Conservation (phyloP, 2,329 filamentous ascomycete species). For the Hypoxylon sp. region DNA sequence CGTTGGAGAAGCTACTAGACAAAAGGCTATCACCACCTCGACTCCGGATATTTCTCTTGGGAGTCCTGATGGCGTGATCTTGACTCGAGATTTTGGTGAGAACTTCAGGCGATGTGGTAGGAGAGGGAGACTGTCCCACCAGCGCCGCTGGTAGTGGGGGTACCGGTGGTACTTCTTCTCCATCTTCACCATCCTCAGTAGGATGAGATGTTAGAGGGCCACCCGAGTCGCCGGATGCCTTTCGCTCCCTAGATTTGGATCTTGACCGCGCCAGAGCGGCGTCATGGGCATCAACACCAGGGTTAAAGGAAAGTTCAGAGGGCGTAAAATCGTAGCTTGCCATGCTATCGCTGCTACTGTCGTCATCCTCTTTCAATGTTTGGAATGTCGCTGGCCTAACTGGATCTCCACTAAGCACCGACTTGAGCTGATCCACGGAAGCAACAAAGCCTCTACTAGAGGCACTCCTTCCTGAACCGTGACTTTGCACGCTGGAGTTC, state of each 20-base stretch:
- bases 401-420: constrained; percentile 64
- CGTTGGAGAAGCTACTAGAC: constrained; percentile 37
- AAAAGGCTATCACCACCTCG: constrained; percentile 44
- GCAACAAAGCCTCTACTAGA: constrained; percentile 62
- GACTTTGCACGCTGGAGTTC: constrained; percentile 64
- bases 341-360: constrained; percentile 73
- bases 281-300: constrained; percentile 46
- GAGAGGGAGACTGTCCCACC: constrained; percentile 37
- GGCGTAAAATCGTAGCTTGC: constrained; percentile 73
- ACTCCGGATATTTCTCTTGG: constrained; percentile 42
- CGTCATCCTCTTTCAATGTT: constrained; percentile 53
- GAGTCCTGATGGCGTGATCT: constrained; percentile 47
- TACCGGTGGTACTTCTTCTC: constrained; percentile 61
- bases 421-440: constrained; percentile 71
- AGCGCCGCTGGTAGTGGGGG: constrained; percentile 59
- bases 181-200: constrained; percentile 44
- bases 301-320: constrained; percentile 72
- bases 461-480: constrained; percentile 54
- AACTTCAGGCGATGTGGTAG: constrained; percentile 31
- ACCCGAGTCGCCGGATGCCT: constrained; percentile 39
- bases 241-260: constrained; percentile 45
- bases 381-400: constrained; percentile 51
- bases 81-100: constrained; percentile 46
- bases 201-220: constrained; percentile 45
- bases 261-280: constrained; percentile 30